phyloP scores from a whole-genome alignment of 352 stramenopile species.

The Phytophthora brassicae region DNA sequence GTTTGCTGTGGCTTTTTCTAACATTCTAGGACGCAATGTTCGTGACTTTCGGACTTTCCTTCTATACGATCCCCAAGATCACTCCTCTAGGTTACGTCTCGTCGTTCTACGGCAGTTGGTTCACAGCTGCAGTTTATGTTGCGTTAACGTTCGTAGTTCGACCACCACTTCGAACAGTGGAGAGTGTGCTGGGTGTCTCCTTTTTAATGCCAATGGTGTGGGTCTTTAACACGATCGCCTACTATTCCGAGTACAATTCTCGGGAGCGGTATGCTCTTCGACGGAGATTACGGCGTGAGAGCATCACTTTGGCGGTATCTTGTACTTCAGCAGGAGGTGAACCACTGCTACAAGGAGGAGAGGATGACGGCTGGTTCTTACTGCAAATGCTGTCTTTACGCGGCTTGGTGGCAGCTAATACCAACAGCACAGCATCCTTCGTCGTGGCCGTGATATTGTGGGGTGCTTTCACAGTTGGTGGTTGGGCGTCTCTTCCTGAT shows the following conservation, averaged over 20 bases:
- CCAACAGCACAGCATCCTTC: conserved; percentile 60
- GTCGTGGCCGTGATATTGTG: conserved; percentile 67
- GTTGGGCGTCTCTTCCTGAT: conserved; percentile 78
- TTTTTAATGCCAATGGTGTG: conserved; percentile 75
- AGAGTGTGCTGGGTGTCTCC: conserved; percentile 64
- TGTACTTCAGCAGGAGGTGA: conserved; percentile 46
- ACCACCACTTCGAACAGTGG: conserved; percentile 40
- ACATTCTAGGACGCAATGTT: conserved; percentile 69
- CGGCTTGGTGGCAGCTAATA: conserved; percentile 34
- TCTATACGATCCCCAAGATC: conserved; percentile 87
- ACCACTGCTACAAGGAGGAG: conserved; percentile 25
- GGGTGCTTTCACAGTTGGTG: conserved; percentile 70
- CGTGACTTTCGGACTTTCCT: conserved; percentile 81
- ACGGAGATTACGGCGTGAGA: conserved; percentile 66
- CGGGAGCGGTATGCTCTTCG: conserved; percentile 76
- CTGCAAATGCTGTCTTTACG: conserved; percentile 34
- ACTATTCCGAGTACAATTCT: conserved; percentile 86
- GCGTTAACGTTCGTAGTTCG: conserved; percentile 57
- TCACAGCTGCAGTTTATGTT: conserved; percentile 58
- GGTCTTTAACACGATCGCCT: conserved; percentile 86
- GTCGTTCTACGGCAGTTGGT: conserved; percentile 71
- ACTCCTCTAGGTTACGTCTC: conserved; percentile 79
- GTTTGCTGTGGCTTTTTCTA: conserved; percentile 3
- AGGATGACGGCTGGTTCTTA: conserved; percentile 34
- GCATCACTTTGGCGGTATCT: conserved; percentile 74